These are phyloP conservation scores for Inonotus hispidus DNA, from an alignment of 1,284 basidiomycete species.

Conservation along the genomic window DNA sequence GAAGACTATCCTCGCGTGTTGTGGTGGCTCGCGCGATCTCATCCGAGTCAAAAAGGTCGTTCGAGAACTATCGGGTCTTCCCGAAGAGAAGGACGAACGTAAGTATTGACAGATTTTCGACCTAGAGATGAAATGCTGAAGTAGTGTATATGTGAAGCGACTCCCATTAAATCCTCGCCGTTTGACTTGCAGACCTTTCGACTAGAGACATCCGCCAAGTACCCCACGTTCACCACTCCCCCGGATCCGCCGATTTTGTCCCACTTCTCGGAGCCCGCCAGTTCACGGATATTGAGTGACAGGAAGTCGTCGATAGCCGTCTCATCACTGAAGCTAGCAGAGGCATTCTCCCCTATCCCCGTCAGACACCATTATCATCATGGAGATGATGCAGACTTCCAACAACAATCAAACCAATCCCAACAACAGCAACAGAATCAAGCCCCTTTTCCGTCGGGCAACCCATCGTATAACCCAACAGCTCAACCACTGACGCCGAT, in stretches of 20 bases:
- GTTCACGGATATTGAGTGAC: slow-evolving; percentile 27
- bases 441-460: slow-evolving; percentile 42
- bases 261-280: slow-evolving; percentile 37
- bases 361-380: slow-evolving; percentile 90
- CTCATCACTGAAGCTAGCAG: slow-evolving; percentile 55
- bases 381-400: slow-evolving; percentile 52
- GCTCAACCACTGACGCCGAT: slow-evolving; percentile 79
- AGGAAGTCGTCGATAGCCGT: neutral
- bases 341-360: slow-evolving; percentile 88
- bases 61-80: slow-evolving; percentile 75
- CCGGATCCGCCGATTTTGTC: slow-evolving; percentile 36
- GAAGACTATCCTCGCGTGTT: slow-evolving; percentile 91
- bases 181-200: slow-evolving; percentile 85
- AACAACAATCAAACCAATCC: slow-evolving; percentile 22
- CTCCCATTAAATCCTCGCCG: slow-evolving; percentile 78
- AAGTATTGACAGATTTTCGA: slow-evolving; percentile 16
- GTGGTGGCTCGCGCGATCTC: slow-evolving; percentile 89
- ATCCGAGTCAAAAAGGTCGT: slow-evolving; percentile 80
- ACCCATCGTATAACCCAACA: slow-evolving; percentile 42
- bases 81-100: slow-evolving; percentile 62
- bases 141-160: slow-evolving; percentile 27
- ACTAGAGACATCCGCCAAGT: slow-evolving; percentile 87
- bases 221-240: slow-evolving; percentile 82
- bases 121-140: slow-evolving; percentile 5
- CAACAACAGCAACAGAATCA: slow-evolving; percentile 22